Percentiles rank a stretch among this genome's conserved stretches.
Conservation (phyloP, 2,329 filamentous ascomycete species). For the Colletotrichum scovillei region DNA sequence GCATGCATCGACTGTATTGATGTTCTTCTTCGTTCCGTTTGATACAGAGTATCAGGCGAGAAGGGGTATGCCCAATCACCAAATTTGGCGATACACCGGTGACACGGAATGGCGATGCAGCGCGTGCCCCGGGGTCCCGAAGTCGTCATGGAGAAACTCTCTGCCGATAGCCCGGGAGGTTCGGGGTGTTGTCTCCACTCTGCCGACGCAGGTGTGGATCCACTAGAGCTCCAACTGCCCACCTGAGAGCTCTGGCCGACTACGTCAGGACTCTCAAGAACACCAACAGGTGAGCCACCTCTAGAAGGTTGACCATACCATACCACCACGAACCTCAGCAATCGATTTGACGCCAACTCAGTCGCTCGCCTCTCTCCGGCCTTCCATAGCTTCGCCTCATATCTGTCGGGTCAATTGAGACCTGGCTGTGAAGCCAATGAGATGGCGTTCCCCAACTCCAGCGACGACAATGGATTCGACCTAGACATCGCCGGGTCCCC, state of each 20-base stretch:
- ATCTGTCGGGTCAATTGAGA: background rate
- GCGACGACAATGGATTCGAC: background rate
- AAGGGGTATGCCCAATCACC: too few relatives aligned
- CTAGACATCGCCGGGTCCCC: slow-evolving; percentile 1
- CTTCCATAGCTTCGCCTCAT: background rate
- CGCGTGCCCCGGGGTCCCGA: background rate
- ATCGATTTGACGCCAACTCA: background rate
- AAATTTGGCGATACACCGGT: background rate
- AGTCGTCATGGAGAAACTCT: slow-evolving; percentile 25
- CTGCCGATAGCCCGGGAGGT: slow-evolving; percentile 14
- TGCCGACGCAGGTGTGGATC: slow-evolving; percentile 8
- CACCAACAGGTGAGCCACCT: background rate
- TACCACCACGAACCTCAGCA: background rate
- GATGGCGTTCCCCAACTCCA: slow-evolving; percentile 11
- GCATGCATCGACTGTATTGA: too few relatives aligned
- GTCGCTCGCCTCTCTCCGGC: background rate
- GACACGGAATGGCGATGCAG: background rate
- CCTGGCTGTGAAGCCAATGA: slow-evolving; percentile 1
- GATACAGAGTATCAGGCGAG: too few relatives aligned
- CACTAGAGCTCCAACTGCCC: slow-evolving; percentile 23
- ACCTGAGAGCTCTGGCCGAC: slow-evolving; percentile 5
- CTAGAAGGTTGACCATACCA: background rate
- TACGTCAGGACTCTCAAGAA: slow-evolving; percentile 26
- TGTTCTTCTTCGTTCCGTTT: too few relatives aligned
- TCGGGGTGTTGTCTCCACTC: background rate